Evolutionary conservation across 805 yeast genomes (phyloP).

Genomic region (Clavispora fructus): DNA sequence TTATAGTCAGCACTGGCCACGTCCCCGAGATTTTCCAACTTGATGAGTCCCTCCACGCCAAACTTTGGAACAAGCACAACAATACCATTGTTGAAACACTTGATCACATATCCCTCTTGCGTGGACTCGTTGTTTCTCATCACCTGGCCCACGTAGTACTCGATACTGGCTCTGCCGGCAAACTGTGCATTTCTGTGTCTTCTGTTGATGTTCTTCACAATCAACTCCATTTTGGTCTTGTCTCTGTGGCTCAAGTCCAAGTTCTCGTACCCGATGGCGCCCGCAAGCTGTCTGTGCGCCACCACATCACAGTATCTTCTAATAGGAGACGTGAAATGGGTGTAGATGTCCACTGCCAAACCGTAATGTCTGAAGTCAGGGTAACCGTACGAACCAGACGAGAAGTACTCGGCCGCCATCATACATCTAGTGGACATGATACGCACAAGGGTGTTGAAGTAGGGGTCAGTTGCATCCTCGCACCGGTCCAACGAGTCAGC

Average conservation of each 20-base stretch:
- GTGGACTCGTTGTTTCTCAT: slow-evolving; percentile 76
- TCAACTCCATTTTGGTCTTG: slow-evolving; percentile 81
- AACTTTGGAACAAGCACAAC: slow-evolving; percentile 92
- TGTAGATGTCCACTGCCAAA: slow-evolving; percentile 92
- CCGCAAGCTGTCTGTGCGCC: slow-evolving; percentile 95
- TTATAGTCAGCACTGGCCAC: slow-evolving; percentile 58
- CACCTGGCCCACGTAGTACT: slow-evolving; percentile 96
- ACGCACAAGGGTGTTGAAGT: slow-evolving; percentile 87
- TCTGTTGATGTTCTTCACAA: slow-evolving; percentile 83
- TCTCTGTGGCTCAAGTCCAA: slow-evolving; percentile 80
- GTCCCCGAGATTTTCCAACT: slow-evolving; percentile 69
- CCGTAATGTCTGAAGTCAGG: slow-evolving; percentile 96
- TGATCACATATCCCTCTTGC: slow-evolving; percentile 88
- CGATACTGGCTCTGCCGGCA: slow-evolving; percentile 97
- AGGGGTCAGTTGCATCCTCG: slow-evolving; percentile 75
- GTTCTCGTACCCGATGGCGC: slow-evolving; percentile 93
- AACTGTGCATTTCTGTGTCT: slow-evolving; percentile 97
- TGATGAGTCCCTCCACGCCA: slow-evolving; percentile 92
- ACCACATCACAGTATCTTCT: slow-evolving; percentile 97
- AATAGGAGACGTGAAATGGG: slow-evolving; percentile 98
- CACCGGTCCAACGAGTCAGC: slow-evolving; percentile 93
- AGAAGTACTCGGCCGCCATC: slow-evolving; percentile 98
- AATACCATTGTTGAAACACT: slow-evolving; percentile 90
- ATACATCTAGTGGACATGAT: slow-evolving; percentile 98
- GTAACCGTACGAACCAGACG: slow-evolving; percentile 83